Conservation (phyloP, 345 rosid genomes). For the Hevea brasiliensis region DNA sequence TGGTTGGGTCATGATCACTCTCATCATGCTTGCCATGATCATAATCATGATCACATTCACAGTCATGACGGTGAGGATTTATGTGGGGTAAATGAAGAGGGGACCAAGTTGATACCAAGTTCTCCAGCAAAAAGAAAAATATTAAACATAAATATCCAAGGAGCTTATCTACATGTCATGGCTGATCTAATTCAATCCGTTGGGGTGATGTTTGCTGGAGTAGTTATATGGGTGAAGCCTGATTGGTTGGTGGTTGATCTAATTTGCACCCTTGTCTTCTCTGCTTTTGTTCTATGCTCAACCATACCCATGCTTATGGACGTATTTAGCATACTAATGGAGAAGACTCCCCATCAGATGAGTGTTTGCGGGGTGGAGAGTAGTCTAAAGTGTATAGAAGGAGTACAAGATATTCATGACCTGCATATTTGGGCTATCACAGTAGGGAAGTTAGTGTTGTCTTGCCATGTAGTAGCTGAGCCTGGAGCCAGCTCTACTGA, state of each 20-base stretch:
- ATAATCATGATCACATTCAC: constrained; percentile 19
- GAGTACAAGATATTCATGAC: constrained; percentile 59
- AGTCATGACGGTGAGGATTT: constrained; percentile 28
- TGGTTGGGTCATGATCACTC: constrained; percentile 79
- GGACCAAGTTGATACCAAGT: constrained; percentile 30
- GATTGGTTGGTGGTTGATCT: constrained; percentile 69
- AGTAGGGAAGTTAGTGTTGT: constrained; percentile 55
- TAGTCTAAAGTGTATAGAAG: constrained; percentile 47
- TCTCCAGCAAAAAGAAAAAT: constrained; percentile 28
- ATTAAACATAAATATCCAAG: constrained; percentile 74
- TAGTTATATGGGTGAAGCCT: constrained; percentile 64
- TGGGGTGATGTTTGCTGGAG: constrained; percentile 85
- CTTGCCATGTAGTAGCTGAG: constrained; percentile 65
- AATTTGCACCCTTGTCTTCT: constrained; percentile 62
- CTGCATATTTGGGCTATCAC: constrained; percentile 86
- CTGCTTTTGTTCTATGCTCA: constrained; percentile 50
- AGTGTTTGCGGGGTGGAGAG: constrained; percentile 43
- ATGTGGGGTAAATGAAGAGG: constrained; percentile 32
- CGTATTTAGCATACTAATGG: constrained; percentile 61
- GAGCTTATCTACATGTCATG: constrained; percentile 73
- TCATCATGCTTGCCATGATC: constrained; percentile 32
- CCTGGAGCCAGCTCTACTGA: constrained; percentile 48
- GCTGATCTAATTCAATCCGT: constrained; percentile 75
- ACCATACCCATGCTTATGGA: constrained; percentile 64
- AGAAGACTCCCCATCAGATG: constrained; percentile 57